Conservation (phyloP, 2,329 filamentous ascomycete genomes). For the Raffaelea deltoideospora region DNA sequence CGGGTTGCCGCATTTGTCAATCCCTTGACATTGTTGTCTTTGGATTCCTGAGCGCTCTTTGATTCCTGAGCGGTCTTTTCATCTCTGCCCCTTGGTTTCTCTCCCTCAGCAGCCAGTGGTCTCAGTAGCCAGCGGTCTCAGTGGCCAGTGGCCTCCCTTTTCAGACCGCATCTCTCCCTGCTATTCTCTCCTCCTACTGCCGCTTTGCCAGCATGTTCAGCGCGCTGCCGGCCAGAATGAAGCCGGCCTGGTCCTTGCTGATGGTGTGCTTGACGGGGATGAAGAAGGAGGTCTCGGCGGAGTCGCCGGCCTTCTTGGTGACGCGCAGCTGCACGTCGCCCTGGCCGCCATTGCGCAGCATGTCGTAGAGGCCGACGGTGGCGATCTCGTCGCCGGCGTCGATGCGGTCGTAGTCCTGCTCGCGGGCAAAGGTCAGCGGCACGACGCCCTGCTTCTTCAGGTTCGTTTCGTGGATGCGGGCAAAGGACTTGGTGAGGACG, state of each 20-base stretch:
- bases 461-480: conserved; percentile 86
- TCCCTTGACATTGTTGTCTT: too few relatives aligned
- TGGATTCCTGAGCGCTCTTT: too few relatives aligned
- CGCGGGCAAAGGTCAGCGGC: conserved; percentile 78
- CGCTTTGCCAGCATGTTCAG: conserved; percentile 71
- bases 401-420: conserved; percentile 75
- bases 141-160: too few relatives aligned
- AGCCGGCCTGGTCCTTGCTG: conserved; percentile 77
- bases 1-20: too few relatives aligned
- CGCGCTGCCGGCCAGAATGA: conserved; percentile 86
- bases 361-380: conserved; percentile 72
- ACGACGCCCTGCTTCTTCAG: conserved; percentile 96
- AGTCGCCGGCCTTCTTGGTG: conserved; percentile 43
- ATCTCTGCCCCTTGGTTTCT: too few relatives aligned
- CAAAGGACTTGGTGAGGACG: conserved; percentile 69
- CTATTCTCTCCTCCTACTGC: background rate
- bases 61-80: too few relatives aligned
- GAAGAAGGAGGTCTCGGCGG: conserved; percentile 46
- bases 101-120: too few relatives aligned
- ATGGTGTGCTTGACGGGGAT: conserved; percentile 79
- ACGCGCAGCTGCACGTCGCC: conserved; percentile 59
- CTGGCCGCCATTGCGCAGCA: conserved; percentile 61
- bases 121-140: too few relatives aligned
- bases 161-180: too few relatives aligned
- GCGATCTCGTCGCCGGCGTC: conserved; percentile 68